These are phyloP conservation scores for Prunella vulgaris DNA, from an alignment of 257 asterid species.

Conservation along the genomic window DNA sequence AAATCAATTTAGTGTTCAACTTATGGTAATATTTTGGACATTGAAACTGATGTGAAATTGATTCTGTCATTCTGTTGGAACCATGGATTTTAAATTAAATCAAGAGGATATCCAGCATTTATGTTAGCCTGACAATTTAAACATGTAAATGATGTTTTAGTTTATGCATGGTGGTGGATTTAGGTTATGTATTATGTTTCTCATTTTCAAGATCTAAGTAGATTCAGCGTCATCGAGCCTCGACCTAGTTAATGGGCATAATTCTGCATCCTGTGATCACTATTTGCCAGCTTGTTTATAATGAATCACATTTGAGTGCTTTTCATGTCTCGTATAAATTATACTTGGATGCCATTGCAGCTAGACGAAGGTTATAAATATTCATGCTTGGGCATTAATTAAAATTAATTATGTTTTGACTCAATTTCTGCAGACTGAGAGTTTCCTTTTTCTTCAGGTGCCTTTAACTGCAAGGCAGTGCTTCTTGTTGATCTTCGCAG, in stretches of 20 bases:
- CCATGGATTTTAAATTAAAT: neutral
- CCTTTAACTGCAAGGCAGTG: conserved; percentile 64
- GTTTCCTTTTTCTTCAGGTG: conserved; percentile 41
- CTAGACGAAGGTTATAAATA: neutral
- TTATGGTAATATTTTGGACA: neutral
- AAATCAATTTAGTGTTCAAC: neutral
- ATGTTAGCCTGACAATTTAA: neutral
- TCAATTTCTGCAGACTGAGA: conserved; percentile 19
- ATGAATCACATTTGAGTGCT: neutral
- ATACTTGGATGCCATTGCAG: conserved; percentile 1
- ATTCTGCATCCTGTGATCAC: too few relatives aligned
- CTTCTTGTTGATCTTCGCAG: conserved; percentile 71
- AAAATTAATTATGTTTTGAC: neutral
- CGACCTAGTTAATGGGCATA: too few relatives aligned
- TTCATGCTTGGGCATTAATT: neutral
- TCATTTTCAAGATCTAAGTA: neutral
- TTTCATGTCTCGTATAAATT: neutral
- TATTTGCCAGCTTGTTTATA: neutral
- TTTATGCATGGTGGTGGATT: neutral
- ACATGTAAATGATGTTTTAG: neutral
- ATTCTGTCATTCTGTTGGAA: neutral
- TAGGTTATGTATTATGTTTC: neutral
- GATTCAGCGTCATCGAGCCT: too few relatives aligned
- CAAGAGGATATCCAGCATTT: neutral
- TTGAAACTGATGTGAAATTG: neutral